These are phyloP conservation scores for Euphrasia arctica DNA, from an alignment of 305 asterid genomes.

Conservation along the genomic window DNA sequence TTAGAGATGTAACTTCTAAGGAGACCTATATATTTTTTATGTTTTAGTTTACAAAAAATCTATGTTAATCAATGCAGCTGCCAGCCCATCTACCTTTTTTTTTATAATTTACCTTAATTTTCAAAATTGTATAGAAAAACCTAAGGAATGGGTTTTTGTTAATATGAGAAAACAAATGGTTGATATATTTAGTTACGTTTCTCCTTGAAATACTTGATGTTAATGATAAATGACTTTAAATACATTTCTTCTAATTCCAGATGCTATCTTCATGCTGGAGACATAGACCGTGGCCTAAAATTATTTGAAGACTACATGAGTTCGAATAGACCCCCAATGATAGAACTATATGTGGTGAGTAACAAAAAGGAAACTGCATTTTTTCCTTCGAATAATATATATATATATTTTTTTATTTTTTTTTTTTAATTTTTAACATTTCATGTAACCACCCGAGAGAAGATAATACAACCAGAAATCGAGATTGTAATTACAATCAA, in stretches of 20 bases:
- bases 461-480: conserved; percentile 5
- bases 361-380: conserved; percentile 22
- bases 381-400: conserved; percentile 17
- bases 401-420: not conserved
- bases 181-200: not conserved
- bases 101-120: conserved; percentile 1
- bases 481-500: not conserved
- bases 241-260: conserved; percentile 36
- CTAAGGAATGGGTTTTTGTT: not conserved
- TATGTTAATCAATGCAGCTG: not conserved
- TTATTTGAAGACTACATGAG: conserved; percentile 71
- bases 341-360: conserved; percentile 74
- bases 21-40: not conserved
- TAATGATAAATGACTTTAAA: conserved; percentile 1
- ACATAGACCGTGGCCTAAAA: conserved; percentile 67
- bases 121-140: not conserved
- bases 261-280: conserved; percentile 74
- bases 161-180: not conserved
- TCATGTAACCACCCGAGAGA: not conserved
- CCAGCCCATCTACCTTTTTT: conserved; percentile 1
- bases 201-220: not conserved
- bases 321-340: conserved; percentile 48
- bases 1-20: conserved; percentile 14
- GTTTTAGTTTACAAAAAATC: not conserved
- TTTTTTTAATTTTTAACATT: conserved; percentile 5